A percentile compares a stretch with the other conserved stretches of the same genome.
phyloP scores from a whole-genome alignment of 2,329 filamentous ascomycete genomes.

The Exophiala alcalophila region DNA sequence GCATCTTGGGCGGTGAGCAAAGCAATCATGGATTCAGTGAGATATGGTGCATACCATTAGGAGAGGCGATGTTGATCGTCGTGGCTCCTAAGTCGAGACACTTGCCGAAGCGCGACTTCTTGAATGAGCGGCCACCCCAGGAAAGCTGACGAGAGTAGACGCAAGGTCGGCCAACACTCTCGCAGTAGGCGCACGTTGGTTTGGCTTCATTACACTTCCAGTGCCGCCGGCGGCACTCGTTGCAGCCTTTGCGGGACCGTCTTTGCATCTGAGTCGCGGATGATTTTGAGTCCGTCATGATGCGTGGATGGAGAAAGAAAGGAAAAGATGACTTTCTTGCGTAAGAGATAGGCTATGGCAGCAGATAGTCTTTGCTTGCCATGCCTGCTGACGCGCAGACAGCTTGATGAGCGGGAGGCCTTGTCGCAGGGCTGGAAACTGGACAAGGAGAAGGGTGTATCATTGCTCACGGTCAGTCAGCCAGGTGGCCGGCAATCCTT shows the following conservation, averaged over 20 bases:
- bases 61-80: conserved; percentile 2
- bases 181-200: conserved; percentile 7
- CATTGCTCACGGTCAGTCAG: too few relatives aligned
- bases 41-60: conserved; percentile 3
- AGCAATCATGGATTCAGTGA: not conserved
- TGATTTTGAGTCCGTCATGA: conserved; percentile 6
- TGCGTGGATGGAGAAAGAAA: not conserved
- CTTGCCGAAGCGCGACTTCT: conserved; percentile 14
- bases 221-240: conserved; percentile 14
- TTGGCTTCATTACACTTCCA: conserved; percentile 16
- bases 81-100: conserved; percentile 7
- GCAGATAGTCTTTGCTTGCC: too few relatives aligned
- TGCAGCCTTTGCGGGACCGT: conserved; percentile 9
- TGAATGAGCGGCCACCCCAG: conserved; percentile 15
- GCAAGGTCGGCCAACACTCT: conserved; percentile 5
- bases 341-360: too few relatives aligned
- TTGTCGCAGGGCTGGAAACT: too few relatives aligned
- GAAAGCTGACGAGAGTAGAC: conserved; percentile 11
- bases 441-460: too few relatives aligned
- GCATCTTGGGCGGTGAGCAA: conserved; percentile 1
- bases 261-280: not conserved
- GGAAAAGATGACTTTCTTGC: not conserved
- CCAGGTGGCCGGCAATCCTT: too few relatives aligned
- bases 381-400: too few relatives aligned
- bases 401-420: too few relatives aligned